Evolutionary conservation across 2,329 filamentous ascomycete species (phyloP), one percentile per base, ranked within the genome.

Genomic region (Aspergillus quadricinctus): DNA sequence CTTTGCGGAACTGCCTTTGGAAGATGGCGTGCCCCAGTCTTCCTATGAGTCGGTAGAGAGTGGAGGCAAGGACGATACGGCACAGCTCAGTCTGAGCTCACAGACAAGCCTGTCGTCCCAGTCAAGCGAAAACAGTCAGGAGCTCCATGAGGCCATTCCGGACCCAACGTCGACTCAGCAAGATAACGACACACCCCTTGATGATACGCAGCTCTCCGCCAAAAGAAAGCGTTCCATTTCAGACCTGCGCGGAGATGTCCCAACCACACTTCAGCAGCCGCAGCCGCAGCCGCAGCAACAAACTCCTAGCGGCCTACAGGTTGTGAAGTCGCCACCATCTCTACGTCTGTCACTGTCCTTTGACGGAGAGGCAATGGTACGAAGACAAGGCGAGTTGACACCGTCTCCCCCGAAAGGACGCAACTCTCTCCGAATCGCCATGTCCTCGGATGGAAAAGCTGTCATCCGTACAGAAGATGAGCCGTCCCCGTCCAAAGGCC

Each of bases 401-500:
- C 73, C 75, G 14, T 75, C 74, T 5, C 72, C 72, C 28, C 70
- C 74, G 23, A 74, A 76, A 57, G 62, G 73, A 51, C 68, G 72
- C 29, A 72, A 73, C 50, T 81, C 83, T 28, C 82, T 96, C 56
- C 87, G 91, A 50, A 80, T 97, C 28, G 91, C 90, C 1, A 85
- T 94, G 67, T 94, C 90, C 19, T 82, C 92, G 31, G 91, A 97
- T 68, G 93, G 93, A 63, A 93, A 92, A 69, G 93, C 93, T n/a
- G 88, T 93, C 66, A 81, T 97, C 52, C 84, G 92, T 23, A 85
- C 83, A 17, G 80, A 88, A 54, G 82, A 87, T 59, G 84, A 88
- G 60, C 88, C 89, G 2, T 90, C 88, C 1, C 87, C 85, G 52
- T 83, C 80, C 57, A 79, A 81, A 65, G 74, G 77, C 65, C 77